Conservation (phyloP, 495 filamentous ascomycete genomes). For the Schizothecium vesticola region DNA sequence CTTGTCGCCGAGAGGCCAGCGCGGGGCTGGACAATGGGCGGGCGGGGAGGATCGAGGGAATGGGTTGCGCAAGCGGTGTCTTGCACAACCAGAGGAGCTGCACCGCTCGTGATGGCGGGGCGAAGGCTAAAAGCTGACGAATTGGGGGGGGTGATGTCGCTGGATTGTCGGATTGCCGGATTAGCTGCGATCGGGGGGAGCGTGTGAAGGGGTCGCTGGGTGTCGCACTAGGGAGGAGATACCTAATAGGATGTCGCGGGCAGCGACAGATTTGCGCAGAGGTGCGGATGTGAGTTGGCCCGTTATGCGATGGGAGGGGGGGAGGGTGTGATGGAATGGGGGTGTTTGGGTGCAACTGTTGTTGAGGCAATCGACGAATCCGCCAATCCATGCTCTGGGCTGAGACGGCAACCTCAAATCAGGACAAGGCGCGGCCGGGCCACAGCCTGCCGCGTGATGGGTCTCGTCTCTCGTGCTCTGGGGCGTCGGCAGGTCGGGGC, state of each 20-base stretch:
- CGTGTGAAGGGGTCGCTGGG: not conserved
- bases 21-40: not conserved
- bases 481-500: not conserved
- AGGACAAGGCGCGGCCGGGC: not conserved
- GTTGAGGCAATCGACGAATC: not conserved
- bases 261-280: not conserved
- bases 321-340: not conserved
- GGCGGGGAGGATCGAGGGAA: not conserved
- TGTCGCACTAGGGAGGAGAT: not conserved
- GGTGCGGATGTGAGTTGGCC: conserved; percentile 1
- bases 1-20: conserved; percentile 25
- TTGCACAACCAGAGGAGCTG: not conserved
- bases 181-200: conserved; percentile 1
- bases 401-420: not conserved
- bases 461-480: not conserved
- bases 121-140: not conserved
- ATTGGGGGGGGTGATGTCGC: not conserved
- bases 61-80: not conserved
- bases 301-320: not conserved
- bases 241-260: conserved; percentile 4
- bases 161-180: not conserved
- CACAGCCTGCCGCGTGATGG: not conserved
- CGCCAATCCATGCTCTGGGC: not conserved
- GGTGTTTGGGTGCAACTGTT: not conserved
- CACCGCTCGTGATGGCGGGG: not conserved